Evolutionary conservation across 805 yeast species (phyloP).

Genomic region (Tetrapisispora fleetii): DNA sequence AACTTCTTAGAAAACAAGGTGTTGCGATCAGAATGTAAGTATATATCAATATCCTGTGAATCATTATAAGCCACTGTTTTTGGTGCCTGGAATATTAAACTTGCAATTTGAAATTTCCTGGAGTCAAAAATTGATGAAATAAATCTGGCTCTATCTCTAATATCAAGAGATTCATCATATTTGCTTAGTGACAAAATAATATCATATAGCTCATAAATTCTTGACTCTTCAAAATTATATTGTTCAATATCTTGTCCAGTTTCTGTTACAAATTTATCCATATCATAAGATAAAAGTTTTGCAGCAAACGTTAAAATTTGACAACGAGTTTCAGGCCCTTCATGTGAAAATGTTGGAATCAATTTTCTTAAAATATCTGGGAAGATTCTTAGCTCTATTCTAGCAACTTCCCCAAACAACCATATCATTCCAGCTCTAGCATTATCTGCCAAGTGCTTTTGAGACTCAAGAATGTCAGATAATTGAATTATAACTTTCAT

Average conservation of each 20-base stretch:
- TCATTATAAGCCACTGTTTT: slow-evolving; percentile 34
- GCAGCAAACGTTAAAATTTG: slow-evolving; percentile 68
- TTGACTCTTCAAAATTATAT: slow-evolving; percentile 28
- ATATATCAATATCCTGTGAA: background rate
- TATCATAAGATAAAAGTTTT: slow-evolving; percentile 51
- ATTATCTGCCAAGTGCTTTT: slow-evolving; percentile 25
- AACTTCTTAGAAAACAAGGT: background rate
- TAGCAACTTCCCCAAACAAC: slow-evolving; percentile 78
- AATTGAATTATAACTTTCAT: slow-evolving; percentile 47
- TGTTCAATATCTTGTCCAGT: slow-evolving; percentile 11
- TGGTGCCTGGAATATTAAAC: slow-evolving; percentile 65
- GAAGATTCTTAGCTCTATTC: slow-evolving; percentile 39
- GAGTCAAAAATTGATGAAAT: slow-evolving; percentile 49
- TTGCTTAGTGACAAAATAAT: slow-evolving; percentile 54
- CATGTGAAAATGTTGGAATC: slow-evolving; percentile 42
- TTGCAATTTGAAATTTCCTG: slow-evolving; percentile 49
- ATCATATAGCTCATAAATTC: slow-evolving; percentile 45
- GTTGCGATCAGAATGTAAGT: background rate
- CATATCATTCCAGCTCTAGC: slow-evolving; percentile 83
- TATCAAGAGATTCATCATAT: slow-evolving; percentile 66
- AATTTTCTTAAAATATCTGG: slow-evolving; percentile 67
- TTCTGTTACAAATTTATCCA: slow-evolving; percentile 29
- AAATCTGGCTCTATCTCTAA: slow-evolving; percentile 78
- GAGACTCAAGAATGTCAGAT: slow-evolving; percentile 26
- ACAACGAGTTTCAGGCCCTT: slow-evolving; percentile 49